phyloP scores from a whole-genome alignment of 148 eudicot species.

The Dysphania ambrosioides region DNA sequence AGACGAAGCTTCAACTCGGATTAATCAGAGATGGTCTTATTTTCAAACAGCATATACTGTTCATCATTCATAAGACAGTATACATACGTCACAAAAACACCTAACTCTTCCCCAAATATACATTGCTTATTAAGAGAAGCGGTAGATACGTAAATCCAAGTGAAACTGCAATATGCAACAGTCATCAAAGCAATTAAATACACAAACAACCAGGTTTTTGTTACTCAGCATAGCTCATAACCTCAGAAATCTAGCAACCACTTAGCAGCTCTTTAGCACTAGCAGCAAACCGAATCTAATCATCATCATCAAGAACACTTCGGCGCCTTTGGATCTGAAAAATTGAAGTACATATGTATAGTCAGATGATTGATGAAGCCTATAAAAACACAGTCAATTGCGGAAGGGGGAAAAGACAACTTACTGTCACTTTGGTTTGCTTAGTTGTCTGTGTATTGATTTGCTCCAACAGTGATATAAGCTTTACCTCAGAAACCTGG shows the following conservation, averaged over 20 bases:
- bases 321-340: conserved; percentile 96
- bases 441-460: conserved; percentile 86
- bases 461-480: conserved; percentile 87
- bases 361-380: conserved; percentile 16
- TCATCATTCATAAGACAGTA: neutral
- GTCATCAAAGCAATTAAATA: neutral
- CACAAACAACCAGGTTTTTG: neutral
- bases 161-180: neutral
- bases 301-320: conserved; percentile 92
- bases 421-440: conserved; percentile 95
- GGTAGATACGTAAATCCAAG: neutral
- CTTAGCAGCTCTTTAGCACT: neutral
- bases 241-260: neutral
- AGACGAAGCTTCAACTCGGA: neutral
- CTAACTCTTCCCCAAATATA: neutral
- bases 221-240: neutral
- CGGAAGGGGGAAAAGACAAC: conserved; percentile 16
- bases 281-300: conserved; percentile 37
- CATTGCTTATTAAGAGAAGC: neutral
- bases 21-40: neutral
- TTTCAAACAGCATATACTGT: neutral
- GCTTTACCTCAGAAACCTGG: conserved; percentile 92
- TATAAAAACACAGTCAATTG: neutral
- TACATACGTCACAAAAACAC: neutral
- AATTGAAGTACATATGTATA: neutral